Evolutionary conservation across 1,284 basidiomycete genomes (phyloP).

Genomic region (Heterobasidion irregulare): DNA sequence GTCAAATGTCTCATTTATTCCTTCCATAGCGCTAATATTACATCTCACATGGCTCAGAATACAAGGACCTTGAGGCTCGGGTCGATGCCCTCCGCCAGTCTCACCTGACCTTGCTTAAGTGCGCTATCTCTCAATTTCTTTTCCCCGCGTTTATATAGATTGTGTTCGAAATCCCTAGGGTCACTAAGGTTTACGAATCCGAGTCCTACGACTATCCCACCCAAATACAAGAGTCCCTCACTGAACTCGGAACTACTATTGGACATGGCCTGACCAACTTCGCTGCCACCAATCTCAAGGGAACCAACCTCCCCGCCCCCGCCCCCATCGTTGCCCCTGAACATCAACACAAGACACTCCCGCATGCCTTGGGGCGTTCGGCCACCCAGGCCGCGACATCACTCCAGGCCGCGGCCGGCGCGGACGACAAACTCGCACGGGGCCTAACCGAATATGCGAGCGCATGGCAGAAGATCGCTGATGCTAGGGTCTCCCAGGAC

Average conservation of each 20-base stretch:
- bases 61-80: slow-evolving; percentile 90
- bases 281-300: slow-evolving; percentile 86
- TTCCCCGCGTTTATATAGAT: neutral
- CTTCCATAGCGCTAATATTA: slow-evolving; percentile 13
- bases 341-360: slow-evolving; percentile 85
- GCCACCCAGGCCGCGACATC: slow-evolving; percentile 61
- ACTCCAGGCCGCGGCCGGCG: slow-evolving; percentile 13
- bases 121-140: slow-evolving; percentile 14
- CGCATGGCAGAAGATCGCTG: slow-evolving; percentile 86
- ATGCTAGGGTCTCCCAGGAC: slow-evolving; percentile 82
- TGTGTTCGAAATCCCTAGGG: slow-evolving; percentile 31
- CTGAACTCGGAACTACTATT: slow-evolving; percentile 67
- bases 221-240: slow-evolving; percentile 68
- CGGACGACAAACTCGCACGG: slow-evolving; percentile 64
- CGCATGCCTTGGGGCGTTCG: slow-evolving; percentile 86
- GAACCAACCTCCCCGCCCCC: slow-evolving; percentile 79
- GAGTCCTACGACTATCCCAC: slow-evolving; percentile 88
- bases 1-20: neutral
- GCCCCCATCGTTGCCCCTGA: slow-evolving; percentile 48
- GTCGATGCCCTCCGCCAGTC: slow-evolving; percentile 87
- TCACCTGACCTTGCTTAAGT: slow-evolving; percentile 80
- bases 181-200: slow-evolving; percentile 79
- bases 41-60: slow-evolving; percentile 48
- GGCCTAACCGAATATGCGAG: slow-evolving; percentile 75
- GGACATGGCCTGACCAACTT: slow-evolving; percentile 78